Base-by-base conservation (phyloP, 1,139 yeast species). In the Zygoascus hellenicus region DNA sequence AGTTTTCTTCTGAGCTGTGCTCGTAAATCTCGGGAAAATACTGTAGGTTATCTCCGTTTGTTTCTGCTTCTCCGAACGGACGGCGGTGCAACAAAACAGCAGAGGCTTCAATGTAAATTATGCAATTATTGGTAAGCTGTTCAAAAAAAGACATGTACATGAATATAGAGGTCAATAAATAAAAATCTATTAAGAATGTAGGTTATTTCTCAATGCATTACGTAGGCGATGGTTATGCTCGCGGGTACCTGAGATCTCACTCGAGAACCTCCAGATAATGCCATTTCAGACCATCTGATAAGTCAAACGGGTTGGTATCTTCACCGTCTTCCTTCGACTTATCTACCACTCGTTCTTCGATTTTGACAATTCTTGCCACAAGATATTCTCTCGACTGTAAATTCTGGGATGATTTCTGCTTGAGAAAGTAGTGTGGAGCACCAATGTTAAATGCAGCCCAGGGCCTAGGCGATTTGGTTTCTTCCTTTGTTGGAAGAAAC, bases 391-490 rank as follows among this genome's bases (percentile, higher is more conserved):
- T 58, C 36, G 54, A 54, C 65, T 42, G 64, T 64, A 52, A 63
- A 58, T 47, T 72, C 52, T 57, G 63, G 26, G 62, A 60, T 5
- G 56, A 55, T 47, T 58, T 56, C 36, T 71, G 71, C 48, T 78
- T 74, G 55, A 86, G 67, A 58, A 84, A 81, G 60, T 75, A 83
- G 60, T 85, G 90, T 0, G 92, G 90, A 0, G 89, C 83, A 0
- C 88, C 92, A 42, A 83, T 76, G 57, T 85, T 85, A 67, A 86
- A 86, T 0, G 92, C 92, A 0, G 94, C 92, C 95, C 95, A 86
- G 2, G 90, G 86, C 19, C 39, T 30, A n/a, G 46, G 46, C 3
- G 19, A 26, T 17, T 42, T 46, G 26, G 48, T 32, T 6, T 46
- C 46, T 42, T 77, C 83, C 19, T 81, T 71, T 0, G 96, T 87